Base-by-base conservation (phyloP, 371 early-diverging fungal species). In the Basidiobolus meristosporus region DNA sequence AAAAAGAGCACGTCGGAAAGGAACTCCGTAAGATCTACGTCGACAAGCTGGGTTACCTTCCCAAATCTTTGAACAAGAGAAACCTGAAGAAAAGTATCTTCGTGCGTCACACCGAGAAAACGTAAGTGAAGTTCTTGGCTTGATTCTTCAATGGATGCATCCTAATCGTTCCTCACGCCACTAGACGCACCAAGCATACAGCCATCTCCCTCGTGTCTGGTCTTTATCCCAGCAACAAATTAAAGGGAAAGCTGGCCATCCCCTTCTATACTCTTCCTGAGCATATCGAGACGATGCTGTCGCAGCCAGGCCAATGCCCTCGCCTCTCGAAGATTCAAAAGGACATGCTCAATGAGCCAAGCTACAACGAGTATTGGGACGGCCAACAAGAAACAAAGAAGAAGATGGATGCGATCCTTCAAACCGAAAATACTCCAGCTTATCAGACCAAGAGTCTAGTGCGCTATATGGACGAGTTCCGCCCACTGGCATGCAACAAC, bases 161-260 rank as follows among this genome's bases (percentile, higher is more conserved):
- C n/a, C n/a, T n/a, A n/a, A n/a, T n/a, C n/a, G n/a, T n/a, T n/a
- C n/a, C n/a, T n/a, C n/a, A n/a, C n/a, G n/a, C n/a, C n/a, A n/a
- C 26, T 26, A 26, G 64, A 63, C 63, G 73, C 15, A 72, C 73
- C 3, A 54, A 59, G 16, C 60, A 68, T 34, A 62, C 69, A 11
- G 70, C 62, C 0, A 54, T 62, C 44, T 52, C 57, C 34, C 39
- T 73, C 18, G 42, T 73, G 36, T 56, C 54, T 29, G 65, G 65
- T 6, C 31, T 70, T 20, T 71, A 57, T 46, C 63, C 73, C 2
- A 19, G 10, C 1, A 10, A 36, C 10, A 26, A 26, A 9, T 1
- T 17, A 2, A 11, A 30, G 18, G 15, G 12, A 12, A 14, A 6
- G 1, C 35, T 48, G 0, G 32, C 51, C 1, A 51, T 57, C 30